Evolutionary conservation across 1,139 yeast species (phyloP), one percentile per base, ranked within the genome.

Genomic region (Nakaseomyces uthaithaninus): DNA sequence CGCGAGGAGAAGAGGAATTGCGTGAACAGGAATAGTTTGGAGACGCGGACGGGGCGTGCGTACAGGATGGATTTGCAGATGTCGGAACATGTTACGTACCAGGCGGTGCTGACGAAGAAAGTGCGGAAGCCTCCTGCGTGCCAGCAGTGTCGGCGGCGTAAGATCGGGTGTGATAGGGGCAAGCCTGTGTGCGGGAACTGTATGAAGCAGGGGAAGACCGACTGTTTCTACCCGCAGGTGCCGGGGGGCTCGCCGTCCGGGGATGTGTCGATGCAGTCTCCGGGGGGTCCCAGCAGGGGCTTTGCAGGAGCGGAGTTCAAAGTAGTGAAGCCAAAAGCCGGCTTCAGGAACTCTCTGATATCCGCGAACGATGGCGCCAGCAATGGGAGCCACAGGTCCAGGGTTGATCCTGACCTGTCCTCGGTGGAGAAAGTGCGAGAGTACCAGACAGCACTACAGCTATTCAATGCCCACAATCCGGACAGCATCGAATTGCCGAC

Each of bases 151-250:
- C 61, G 75, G 38, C 60, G 69, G 39, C 57, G 74, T 37, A 71
- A 71, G 53, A 71, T 69, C 35, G 77, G 76, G 44, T 76, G 82
- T 53, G 80, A 75, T 54, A 77, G 77, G 49, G 60, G 64, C 0
- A 73, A 71, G 49, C 82, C 82, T 1, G 47, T 51, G 12, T 76
- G 82, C 55, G 60, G 63, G 23, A 75, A 74, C 54, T 76, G 82
- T 54, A 34, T 59, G 12, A 68, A 63, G 34, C 63, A 71, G 25
- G 52, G 53, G 5, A 53, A 51, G 31, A 40, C 42, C 16, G 54
- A 54, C 19, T 54, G 61, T 42, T 49, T 52, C 25, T 57, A 50
- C 40, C 58, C 58, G 9, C 46, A 55, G 41, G 54, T 54, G 30
- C 61, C 62, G 3, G 63, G 62, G 14, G 49, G 43, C 23, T 10